Percentiles rank a stretch among this genome's conserved stretches.
These are phyloP conservation scores for Forsythia viridissima DNA, from an alignment of 257 asterid genomes.

Conservation along the genomic window DNA sequence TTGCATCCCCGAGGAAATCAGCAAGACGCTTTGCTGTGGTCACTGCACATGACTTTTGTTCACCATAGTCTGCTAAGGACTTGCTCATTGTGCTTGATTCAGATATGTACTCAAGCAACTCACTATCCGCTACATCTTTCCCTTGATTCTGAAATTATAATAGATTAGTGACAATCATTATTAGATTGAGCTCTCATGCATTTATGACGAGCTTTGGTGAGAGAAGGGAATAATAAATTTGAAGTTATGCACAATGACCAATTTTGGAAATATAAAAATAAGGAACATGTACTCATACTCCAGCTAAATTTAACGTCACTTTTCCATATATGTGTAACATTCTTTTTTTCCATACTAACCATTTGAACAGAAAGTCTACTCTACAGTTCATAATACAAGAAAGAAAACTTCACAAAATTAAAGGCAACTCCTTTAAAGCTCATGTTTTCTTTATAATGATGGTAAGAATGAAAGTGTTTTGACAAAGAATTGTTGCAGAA, in stretches of 20 bases:
- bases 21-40: conserved; percentile 98
- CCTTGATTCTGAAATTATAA: conserved; percentile 79
- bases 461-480: conserved; percentile 17
- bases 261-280: conserved; percentile 1
- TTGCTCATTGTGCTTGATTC: conserved; percentile 99
- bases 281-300: not conserved
- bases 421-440: conserved; percentile 9
- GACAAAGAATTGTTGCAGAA: not conserved
- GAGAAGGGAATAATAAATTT: not conserved
- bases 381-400: conserved; percentile 3
- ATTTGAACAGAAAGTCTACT: conserved; percentile 3
- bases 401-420: not conserved
- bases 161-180: conserved; percentile 20
- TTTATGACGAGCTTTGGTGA: conserved; percentile 7
- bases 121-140: conserved; percentile 87
- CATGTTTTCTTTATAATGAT: not conserved
- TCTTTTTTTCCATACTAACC: not conserved
- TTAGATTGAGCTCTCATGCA: conserved; percentile 5
- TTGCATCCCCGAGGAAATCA: conserved; percentile 93
- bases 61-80: conserved; percentile 94
- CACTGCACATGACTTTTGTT: conserved; percentile 94
- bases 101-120: conserved; percentile 88
- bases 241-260: conserved; percentile 3
- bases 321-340: conserved; percentile 4
- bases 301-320: not conserved